These are phyloP conservation scores for Phytophthora pistaciae DNA, from an alignment of 352 stramenopile species.

Conservation along the genomic window DNA sequence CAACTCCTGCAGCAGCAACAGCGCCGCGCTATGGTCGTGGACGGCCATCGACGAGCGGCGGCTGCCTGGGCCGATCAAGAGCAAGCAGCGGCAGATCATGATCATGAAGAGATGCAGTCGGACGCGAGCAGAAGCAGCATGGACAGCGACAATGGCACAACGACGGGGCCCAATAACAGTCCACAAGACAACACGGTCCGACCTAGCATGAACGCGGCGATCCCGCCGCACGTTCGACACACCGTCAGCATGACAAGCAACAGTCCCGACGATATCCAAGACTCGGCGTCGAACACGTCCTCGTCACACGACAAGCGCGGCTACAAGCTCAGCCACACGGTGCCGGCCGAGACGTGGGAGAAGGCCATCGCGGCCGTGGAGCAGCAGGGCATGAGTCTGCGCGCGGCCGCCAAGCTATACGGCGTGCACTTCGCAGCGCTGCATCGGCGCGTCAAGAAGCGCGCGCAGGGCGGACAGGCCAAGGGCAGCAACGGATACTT, in stretches of 20 bases:
- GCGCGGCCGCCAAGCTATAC: slow-evolving; percentile 51
- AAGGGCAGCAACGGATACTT: slow-evolving; percentile 46
- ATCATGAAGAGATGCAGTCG: slow-evolving; percentile 12
- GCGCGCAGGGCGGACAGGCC: slow-evolving; percentile 33
- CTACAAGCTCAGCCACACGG: slow-evolving; percentile 66
- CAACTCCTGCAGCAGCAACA: slow-evolving; percentile 34
- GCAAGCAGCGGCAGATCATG: not conserved
- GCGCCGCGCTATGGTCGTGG: slow-evolving; percentile 23
- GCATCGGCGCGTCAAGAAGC: slow-evolving; percentile 68
- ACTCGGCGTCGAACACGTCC: slow-evolving; percentile 20
- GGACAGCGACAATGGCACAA: slow-evolving; percentile 13
- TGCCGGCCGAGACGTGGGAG: slow-evolving; percentile 64
- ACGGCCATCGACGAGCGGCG: slow-evolving; percentile 3
- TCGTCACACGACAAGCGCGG: slow-evolving; percentile 38
- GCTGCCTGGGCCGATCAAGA: not conserved
- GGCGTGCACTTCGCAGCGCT: slow-evolving; percentile 69
- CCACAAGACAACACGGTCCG: not conserved
- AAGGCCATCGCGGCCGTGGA: slow-evolving; percentile 68
- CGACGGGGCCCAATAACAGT: slow-evolving; percentile 5
- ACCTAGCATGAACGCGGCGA: not conserved
- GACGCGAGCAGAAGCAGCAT: slow-evolving; percentile 3
- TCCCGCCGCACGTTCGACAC: not conserved
- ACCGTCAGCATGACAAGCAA: slow-evolving; percentile 2
- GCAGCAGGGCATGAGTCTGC: slow-evolving; percentile 67
- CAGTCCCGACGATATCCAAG: slow-evolving; percentile 23